Percentiles rank a stretch among this genome's conserved stretches.
Conservation (phyloP, 2,329 filamentous ascomycete genomes). For the Aspergillus aculeatinus region DNA sequence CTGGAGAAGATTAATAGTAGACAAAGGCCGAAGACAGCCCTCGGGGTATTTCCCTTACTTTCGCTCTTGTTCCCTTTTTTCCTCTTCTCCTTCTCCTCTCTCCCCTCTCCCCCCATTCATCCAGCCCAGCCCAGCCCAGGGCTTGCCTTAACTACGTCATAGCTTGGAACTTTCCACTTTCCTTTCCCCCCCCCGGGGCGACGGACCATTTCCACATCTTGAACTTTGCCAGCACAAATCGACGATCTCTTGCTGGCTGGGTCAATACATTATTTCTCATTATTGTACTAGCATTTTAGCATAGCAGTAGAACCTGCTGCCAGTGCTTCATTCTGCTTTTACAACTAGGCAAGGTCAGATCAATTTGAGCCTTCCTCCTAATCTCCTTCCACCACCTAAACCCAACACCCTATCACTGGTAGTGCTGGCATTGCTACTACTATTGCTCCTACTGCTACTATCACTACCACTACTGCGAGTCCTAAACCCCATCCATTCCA, state of each 20-base stretch:
- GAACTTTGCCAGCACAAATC: conserved; percentile 18
- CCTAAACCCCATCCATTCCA: neutral
- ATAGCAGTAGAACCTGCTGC: conserved; percentile 19
- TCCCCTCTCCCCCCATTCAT: neutral
- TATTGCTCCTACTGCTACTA: neutral
- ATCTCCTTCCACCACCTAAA: conserved; percentile 2
- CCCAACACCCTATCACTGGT: neutral
- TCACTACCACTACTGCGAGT: neutral
- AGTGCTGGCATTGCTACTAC: too few relatives aligned
- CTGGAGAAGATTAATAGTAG: neutral
- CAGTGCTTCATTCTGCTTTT: conserved; percentile 9
- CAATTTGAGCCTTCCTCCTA: conserved; percentile 15
- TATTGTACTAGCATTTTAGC: neutral
- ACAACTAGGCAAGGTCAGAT: conserved; percentile 23
- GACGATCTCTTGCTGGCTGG: conserved; percentile 18
- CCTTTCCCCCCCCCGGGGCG: conserved; percentile 14
- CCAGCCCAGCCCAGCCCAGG: neutral
- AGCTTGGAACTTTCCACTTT: conserved; percentile 10
- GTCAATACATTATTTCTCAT: neutral
- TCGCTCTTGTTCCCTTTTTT: neutral
- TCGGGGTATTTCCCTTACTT: neutral
- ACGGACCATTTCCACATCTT: conserved; percentile 24
- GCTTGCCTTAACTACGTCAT: conserved; percentile 32
- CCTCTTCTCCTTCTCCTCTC: neutral
- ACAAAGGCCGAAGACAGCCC: neutral